phyloP scores from a whole-genome alignment of 305 asterid genomes.

The Ilex paraguariensis region DNA sequence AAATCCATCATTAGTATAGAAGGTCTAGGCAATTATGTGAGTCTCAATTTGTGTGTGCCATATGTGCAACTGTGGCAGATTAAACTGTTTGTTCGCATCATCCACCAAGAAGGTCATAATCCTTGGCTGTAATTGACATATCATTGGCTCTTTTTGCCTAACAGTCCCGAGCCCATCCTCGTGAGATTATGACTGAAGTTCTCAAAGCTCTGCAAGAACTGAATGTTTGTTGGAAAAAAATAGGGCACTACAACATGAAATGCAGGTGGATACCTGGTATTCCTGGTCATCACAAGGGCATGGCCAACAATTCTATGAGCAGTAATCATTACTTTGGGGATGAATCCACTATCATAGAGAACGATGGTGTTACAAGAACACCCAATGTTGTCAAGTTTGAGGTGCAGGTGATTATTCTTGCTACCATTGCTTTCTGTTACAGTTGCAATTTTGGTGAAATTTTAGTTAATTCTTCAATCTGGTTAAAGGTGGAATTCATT shows the following conservation, averaged over 20 bases:
- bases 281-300: conserved; percentile 36
- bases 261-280: conserved; percentile 69
- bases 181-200: conserved; percentile 92
- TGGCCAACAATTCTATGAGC: conserved; percentile 34
- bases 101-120: background rate
- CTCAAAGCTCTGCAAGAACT: conserved; percentile 83
- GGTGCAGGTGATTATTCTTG: conserved; percentile 54
- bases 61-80: too few relatives aligned
- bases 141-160: background rate
- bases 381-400: conserved; percentile 79
- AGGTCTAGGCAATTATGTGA: background rate
- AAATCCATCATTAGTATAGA: too few relatives aligned
- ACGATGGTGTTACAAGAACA: conserved; percentile 34
- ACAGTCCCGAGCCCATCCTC: conserved; percentile 94
- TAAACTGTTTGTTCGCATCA: too few relatives aligned
- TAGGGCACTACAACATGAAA: conserved; percentile 92
- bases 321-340: conserved; percentile 46
- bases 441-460: background rate
- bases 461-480: background rate
- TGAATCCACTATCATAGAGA: conserved; percentile 53
- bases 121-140: background rate
- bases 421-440: background rate
- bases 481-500: background rate
- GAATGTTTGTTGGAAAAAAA: conserved; percentile 83
- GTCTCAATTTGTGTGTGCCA: background rate